A percentile compares a stretch with the other conserved stretches of the same genome.
These are phyloP conservation scores for Aspergillus fischeri DNA, from an alignment of 2,329 filamentous ascomycete genomes.

Conservation along the genomic window DNA sequence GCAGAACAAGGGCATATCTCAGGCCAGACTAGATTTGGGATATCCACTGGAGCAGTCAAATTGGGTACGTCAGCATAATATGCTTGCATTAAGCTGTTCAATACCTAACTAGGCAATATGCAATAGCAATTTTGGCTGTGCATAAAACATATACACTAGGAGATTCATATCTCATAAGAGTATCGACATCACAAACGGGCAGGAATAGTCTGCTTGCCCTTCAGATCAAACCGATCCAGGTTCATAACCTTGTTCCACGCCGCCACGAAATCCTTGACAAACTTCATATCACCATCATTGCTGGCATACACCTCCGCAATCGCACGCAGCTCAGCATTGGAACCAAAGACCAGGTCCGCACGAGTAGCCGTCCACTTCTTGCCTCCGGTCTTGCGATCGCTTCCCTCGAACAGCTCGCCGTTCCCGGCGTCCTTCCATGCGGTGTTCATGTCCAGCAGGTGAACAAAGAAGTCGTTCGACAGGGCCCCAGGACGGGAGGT, in stretches of 20 bases:
- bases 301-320: slow-evolving; percentile 66
- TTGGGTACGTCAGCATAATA: no score
- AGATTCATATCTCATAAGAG: no score
- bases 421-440: slow-evolving; percentile 58
- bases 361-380: slow-evolving; percentile 69
- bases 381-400: slow-evolving; percentile 60
- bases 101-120: no score
- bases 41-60: no score
- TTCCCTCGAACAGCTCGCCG: slow-evolving; percentile 59
- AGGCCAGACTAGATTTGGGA: no score
- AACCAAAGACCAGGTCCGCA: slow-evolving; percentile 66
- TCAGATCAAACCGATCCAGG: slow-evolving; percentile 63
- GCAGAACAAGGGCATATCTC: no score
- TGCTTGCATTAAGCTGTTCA: no score
- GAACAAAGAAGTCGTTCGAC: slow-evolving; percentile 79
- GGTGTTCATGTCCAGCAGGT: slow-evolving; percentile 65
- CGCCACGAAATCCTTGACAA: slow-evolving; percentile 66
- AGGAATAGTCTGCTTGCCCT: background rate
- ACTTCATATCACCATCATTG: slow-evolving; percentile 57
- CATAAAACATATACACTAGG: no score
- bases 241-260: slow-evolving; percentile 75
- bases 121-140: no score
- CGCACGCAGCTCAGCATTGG: slow-evolving; percentile 69
- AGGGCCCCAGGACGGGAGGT: slow-evolving; percentile 64
- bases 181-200: background rate